Evolutionary conservation across 495 filamentous ascomycete genomes (phyloP).

Genomic region (Pseudomonodictys pantanalensis): DNA sequence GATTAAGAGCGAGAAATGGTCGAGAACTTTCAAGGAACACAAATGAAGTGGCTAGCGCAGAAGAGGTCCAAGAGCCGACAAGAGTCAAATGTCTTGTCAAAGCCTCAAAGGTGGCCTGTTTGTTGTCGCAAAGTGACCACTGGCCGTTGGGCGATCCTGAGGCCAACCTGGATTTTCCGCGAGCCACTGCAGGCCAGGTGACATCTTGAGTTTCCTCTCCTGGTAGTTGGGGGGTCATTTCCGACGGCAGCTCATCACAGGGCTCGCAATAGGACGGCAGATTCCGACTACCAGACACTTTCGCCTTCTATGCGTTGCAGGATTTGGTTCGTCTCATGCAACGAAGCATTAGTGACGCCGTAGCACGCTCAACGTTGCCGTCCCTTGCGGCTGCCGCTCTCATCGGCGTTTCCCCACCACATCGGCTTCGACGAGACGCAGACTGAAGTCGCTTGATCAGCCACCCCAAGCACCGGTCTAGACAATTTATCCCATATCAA

Average conservation of each 20-base stretch:
- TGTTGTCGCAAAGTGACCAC: no score
- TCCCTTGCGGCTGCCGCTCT: no score
- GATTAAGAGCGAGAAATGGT: background rate
- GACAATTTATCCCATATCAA: conserved; percentile 3
- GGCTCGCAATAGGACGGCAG: background rate
- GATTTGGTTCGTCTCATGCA: no score
- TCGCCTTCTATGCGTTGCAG: background rate
- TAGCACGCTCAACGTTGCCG: no score
- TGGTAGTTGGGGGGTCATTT: background rate
- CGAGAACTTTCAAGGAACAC: background rate
- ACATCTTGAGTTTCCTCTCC: background rate
- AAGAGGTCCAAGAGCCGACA: background rate
- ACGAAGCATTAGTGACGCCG: no score
- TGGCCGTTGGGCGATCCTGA: background rate
- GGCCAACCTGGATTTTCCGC: background rate
- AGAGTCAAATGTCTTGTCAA: background rate
- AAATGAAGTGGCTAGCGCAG: background rate
- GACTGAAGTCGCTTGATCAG: no score
- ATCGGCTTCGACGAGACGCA: no score
- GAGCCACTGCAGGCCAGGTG: no score
- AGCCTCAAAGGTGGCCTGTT: no score
- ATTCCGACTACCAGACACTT: background rate
- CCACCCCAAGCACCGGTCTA: no score
- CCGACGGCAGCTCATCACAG: no score
- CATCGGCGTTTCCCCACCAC: no score